Conservation (phyloP, 2,329 filamentous ascomycete species). For the Hymenoscyphus linearis region DNA sequence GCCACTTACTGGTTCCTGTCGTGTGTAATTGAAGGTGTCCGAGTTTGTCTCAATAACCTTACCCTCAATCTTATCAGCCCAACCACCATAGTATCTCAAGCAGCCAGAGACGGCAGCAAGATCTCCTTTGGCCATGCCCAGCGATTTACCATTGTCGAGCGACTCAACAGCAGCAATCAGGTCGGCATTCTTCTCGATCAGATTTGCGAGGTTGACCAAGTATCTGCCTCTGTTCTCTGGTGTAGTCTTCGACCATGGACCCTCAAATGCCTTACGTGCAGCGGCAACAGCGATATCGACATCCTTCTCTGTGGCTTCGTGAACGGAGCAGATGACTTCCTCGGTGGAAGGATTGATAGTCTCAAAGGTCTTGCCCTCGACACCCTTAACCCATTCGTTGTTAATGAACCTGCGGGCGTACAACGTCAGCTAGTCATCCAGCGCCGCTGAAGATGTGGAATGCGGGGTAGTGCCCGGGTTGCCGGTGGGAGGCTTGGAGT, state of each 20-base stretch:
- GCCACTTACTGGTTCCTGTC: conserved; percentile 56
- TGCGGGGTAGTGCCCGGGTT: conserved; percentile 14
- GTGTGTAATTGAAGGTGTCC: conserved; percentile 63
- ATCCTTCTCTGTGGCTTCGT: conserved; percentile 86
- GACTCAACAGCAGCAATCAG: conserved; percentile 77
- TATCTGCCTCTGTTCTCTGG: conserved; percentile 66
- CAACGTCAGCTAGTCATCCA: not conserved
- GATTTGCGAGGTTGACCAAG: conserved; percentile 71
- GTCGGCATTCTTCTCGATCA: conserved; percentile 73
- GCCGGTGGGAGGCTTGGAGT: not conserved
- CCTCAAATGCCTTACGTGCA: conserved; percentile 80
- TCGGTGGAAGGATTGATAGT: conserved; percentile 85
- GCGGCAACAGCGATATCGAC: conserved; percentile 74
- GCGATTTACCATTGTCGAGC: conserved; percentile 82
- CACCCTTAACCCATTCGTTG: conserved; percentile 80
- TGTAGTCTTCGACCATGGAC: conserved; percentile 60
- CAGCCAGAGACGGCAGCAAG: conserved; percentile 61
- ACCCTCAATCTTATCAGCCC: conserved; percentile 67
- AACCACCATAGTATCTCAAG: conserved; percentile 77
- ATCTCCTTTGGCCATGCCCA: conserved; percentile 71
- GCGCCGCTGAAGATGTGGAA: not conserved
- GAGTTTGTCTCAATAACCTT: conserved; percentile 62
- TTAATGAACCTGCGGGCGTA: conserved; percentile 60
- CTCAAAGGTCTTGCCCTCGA: conserved; percentile 87
- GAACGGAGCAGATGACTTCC: conserved; percentile 75